phyloP scores from a whole-genome alignment of 148 eudicot species.

The Vaccinium macrocarpon region DNA sequence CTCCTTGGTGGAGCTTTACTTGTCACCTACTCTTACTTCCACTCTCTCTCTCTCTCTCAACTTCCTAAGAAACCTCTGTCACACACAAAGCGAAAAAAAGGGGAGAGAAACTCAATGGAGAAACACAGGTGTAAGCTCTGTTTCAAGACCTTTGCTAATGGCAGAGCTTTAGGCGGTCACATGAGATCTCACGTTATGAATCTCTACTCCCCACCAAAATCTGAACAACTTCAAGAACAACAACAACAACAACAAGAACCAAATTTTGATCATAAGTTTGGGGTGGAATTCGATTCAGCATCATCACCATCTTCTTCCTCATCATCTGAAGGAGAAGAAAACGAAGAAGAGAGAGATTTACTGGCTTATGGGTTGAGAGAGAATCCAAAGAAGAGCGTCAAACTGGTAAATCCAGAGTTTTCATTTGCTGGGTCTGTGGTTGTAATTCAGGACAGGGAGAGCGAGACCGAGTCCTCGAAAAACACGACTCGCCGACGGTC shows the following conservation, averaged over 20 bases:
- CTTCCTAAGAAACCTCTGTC: neutral
- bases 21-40: slow-evolving; percentile 60
- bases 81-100: neutral
- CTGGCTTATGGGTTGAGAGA: slow-evolving; percentile 21
- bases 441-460: slow-evolving; percentile 34
- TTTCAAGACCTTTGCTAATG: slow-evolving; percentile 49
- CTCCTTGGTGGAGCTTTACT: slow-evolving; percentile 57
- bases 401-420: slow-evolving; percentile 29
- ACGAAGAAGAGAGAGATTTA: slow-evolving; percentile 19
- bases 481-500: slow-evolving; percentile 41
- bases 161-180: slow-evolving; percentile 86
- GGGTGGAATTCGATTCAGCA: slow-evolving; percentile 14
- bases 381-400: slow-evolving; percentile 27
- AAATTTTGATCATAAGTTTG: slow-evolving; percentile 5
- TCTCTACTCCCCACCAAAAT: slow-evolving; percentile 20
- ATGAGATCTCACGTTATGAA: slow-evolving; percentile 83
- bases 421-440: slow-evolving; percentile 18
- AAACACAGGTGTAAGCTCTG: slow-evolving; percentile 67
- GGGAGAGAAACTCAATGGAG: slow-evolving; percentile 38
- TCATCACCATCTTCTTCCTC: slow-evolving; percentile 20
- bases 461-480: slow-evolving; percentile 59
- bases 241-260: neutral
- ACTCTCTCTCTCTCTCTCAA: slow-evolving; percentile 25
- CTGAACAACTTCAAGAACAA: neutral
- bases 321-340: slow-evolving; percentile 1